Evolutionary conservation across 2,329 filamentous ascomycete genomes (phyloP).

Genomic region (Fusarium oligoseptatum): DNA sequence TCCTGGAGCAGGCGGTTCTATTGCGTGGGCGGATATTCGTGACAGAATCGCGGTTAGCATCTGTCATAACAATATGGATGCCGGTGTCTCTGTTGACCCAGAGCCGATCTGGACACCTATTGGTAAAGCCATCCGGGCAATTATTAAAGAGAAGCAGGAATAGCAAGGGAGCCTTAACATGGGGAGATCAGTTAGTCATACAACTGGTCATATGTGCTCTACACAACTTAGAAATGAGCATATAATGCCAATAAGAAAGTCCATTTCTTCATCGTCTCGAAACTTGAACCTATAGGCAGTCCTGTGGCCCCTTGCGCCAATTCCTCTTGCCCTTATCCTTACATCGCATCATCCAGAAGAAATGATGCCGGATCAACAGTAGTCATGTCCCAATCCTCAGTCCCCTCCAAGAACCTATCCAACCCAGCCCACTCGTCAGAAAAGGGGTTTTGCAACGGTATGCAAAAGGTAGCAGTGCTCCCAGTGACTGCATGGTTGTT

Average conservation of each 20-base stretch:
- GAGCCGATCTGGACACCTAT: neutral
- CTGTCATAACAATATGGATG: slow-evolving; percentile 14
- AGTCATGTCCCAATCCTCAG: neutral
- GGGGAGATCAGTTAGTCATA: neutral
- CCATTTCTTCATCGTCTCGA: neutral
- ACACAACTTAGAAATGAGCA: neutral
- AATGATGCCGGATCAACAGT: neutral
- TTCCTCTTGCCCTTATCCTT: neutral
- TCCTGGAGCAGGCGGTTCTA: slow-evolving; percentile 3
- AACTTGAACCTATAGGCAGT: neutral
- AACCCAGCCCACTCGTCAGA: neutral
- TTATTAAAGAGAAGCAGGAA: neutral
- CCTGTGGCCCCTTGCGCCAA: neutral
- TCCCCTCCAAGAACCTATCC: neutral
- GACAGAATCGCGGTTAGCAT: neutral
- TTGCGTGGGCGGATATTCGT: slow-evolving; percentile 4
- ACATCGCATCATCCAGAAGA: neutral
- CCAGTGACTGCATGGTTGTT: neutral
- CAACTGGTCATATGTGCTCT: neutral
- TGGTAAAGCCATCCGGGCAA: neutral
- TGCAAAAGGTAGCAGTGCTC: neutral
- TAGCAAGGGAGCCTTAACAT: neutral
- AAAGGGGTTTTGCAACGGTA: neutral
- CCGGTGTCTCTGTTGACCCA: neutral
- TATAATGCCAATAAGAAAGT: neutral